These are phyloP conservation scores for Lactuca saligna DNA, from an alignment of 129 eudicot genomes.

Conservation along the genomic window DNA sequence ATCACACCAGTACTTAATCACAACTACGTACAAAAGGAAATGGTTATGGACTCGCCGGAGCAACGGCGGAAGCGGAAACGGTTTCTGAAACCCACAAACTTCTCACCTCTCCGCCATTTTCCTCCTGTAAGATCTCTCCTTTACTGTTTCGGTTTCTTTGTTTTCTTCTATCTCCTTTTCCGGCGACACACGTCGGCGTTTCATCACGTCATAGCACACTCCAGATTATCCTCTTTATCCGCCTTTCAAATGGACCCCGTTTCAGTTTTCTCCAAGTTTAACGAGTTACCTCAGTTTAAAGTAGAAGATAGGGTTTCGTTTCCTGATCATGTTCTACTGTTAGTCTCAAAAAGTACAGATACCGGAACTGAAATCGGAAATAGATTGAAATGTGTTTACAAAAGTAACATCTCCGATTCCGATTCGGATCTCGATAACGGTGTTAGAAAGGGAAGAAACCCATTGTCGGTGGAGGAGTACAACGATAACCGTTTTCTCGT, in stretches of 20 bases:
- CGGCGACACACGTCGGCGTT: constrained; percentile 36
- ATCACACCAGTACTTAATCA: not conserved
- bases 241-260: constrained; percentile 26
- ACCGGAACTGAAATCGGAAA: constrained; percentile 6
- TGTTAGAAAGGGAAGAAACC: constrained; percentile 21
- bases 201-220: constrained; percentile 45
- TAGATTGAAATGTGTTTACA: constrained; percentile 61
- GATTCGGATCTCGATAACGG: constrained; percentile 17
- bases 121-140: constrained; percentile 53
- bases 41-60: constrained; percentile 39
- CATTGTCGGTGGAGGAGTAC: constrained; percentile 67
- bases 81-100: constrained; percentile 17
- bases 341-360: constrained; percentile 30
- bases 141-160: constrained; percentile 41
- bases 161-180: constrained; percentile 40
- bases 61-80: constrained; percentile 38
- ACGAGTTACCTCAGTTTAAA: constrained; percentile 20
- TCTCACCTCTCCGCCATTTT: constrained; percentile 30
- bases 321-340: constrained; percentile 65
- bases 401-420: constrained; percentile 18
- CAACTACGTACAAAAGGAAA: not conserved
- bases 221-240: constrained; percentile 49
- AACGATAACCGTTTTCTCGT: constrained; percentile 46
- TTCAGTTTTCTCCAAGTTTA: constrained; percentile 10
- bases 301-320: constrained; percentile 66